phyloP scores from a whole-genome alignment of 2,329 filamentous ascomycete genomes.

The Aaosphaeria pasadenensis region DNA sequence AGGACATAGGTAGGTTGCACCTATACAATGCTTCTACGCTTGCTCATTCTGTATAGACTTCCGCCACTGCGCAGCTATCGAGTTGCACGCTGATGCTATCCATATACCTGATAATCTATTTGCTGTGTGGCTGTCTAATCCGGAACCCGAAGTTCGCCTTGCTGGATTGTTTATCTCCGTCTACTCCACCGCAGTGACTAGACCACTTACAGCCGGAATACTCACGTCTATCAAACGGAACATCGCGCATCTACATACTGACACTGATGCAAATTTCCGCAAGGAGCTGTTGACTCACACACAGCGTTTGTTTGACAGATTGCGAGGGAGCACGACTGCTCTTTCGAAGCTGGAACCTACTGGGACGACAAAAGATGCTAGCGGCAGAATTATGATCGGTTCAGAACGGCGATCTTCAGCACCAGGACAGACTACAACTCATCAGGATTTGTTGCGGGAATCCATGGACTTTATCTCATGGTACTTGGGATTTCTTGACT shows the following conservation, averaged over 20 bases:
- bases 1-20: slow-evolving; percentile 34
- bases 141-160: slow-evolving; percentile 58
- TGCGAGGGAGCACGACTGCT: slow-evolving; percentile 43
- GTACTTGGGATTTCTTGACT: slow-evolving; percentile 69
- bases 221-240: slow-evolving; percentile 63
- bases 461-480: slow-evolving; percentile 67
- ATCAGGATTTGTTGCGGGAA: slow-evolving; percentile 38
- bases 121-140: slow-evolving; percentile 35
- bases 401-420: not conserved
- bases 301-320: slow-evolving; percentile 72
- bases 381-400: not conserved
- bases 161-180: slow-evolving; percentile 80
- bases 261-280: slow-evolving; percentile 82
- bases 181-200: slow-evolving; percentile 70
- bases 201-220: slow-evolving; percentile 63
- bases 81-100: slow-evolving; percentile 39
- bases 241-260: slow-evolving; percentile 71
- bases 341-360: slow-evolving; percentile 19
- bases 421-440: no score
- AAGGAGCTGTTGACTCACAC: slow-evolving; percentile 75
- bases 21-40: not conserved
- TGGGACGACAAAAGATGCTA: not conserved
- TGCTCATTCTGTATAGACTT: slow-evolving; percentile 15
- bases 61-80: slow-evolving; percentile 17
- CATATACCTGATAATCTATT: slow-evolving; percentile 51